Conservation (phyloP, 2,329 filamentous ascomycete genomes). For the Neonectria neomacrospora region DNA sequence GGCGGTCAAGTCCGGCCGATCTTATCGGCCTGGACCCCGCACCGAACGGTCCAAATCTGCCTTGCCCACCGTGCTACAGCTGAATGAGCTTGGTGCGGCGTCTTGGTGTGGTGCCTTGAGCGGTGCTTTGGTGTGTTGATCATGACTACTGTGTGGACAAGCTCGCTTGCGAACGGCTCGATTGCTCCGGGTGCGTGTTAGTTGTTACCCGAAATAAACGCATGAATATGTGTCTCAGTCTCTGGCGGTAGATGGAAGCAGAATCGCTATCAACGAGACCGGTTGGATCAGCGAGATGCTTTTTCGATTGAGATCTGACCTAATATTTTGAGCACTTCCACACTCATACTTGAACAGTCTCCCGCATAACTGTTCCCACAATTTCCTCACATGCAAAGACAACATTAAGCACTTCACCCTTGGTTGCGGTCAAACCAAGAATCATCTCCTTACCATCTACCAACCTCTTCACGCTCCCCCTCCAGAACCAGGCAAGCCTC, state of each 20-base stretch:
- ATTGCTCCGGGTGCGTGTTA: neutral
- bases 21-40: neutral
- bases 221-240: too few species aligned
- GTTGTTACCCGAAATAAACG: neutral
- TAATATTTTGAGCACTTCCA: constrained; percentile 1
- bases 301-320: constrained; percentile 10
- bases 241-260: neutral
- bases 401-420: constrained; percentile 66
- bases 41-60: constrained; percentile 18
- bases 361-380: constrained; percentile 65
- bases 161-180: neutral
- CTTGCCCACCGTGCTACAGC: constrained; percentile 7
- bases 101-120: neutral
- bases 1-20: neutral
- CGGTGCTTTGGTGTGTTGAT: neutral
- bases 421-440: constrained; percentile 65
- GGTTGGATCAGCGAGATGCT: neutral
- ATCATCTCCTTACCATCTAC: constrained; percentile 67
- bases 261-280: neutral
- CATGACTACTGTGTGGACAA: neutral
- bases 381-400: constrained; percentile 89
- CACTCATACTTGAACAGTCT: constrained; percentile 34
- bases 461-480: constrained; percentile 72
- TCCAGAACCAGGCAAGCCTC: constrained; percentile 74
- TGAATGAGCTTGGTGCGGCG: neutral